Base-by-base conservation (phyloP, 108 stramenopile genomes). In the Discostella pseudostelligera region DNA sequence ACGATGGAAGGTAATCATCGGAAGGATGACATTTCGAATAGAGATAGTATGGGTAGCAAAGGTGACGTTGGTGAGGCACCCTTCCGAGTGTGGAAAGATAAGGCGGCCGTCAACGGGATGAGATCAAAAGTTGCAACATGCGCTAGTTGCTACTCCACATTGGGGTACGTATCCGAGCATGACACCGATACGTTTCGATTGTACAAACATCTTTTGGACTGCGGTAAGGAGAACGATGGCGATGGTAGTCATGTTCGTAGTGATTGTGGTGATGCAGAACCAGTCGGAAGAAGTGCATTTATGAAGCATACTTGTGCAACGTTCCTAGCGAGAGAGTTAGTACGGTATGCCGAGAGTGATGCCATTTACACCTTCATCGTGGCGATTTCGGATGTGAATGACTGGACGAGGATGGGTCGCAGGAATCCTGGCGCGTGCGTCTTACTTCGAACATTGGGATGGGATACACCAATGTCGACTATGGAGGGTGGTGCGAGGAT, bases 361-460 rank as follows among this genome's bases (percentile, higher is more conserved):
- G 89, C 88, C 14, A 81, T 90, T 20, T 94, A 83, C 50, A 83
- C 89, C 5, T 94, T 90, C 75, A 61, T 85, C 16, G 79, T 87
- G 3, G 70, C 42, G 25, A 37, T 60, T 1, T 65, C 57, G 28
- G 63, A 59, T 55, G 45, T 56, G 29, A 62, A 39, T 36, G 24
- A 51, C 16, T 56, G 40, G 46, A 79, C 50, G 12, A 37, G 36
- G 24, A 48, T 28, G 39, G 21, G 28, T 32, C 32, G 32, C 32
- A 32, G 5, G 4, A 37, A 21, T 48, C 35, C 61, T 13, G 63
- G 35, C 40, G 55, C 59, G 47, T 86, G 83, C 57, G 53, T 92
- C 8, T 68, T 87, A n/a, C 59, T 92, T 14, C 74, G 74, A 29
- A 62, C 89, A 37, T 47, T 92, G 22, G 86, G 85, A 53, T 92